These are phyloP conservation scores for Triticum urartu DNA, from an alignment of 176 grass and related monocot species.

Conservation along the genomic window DNA sequence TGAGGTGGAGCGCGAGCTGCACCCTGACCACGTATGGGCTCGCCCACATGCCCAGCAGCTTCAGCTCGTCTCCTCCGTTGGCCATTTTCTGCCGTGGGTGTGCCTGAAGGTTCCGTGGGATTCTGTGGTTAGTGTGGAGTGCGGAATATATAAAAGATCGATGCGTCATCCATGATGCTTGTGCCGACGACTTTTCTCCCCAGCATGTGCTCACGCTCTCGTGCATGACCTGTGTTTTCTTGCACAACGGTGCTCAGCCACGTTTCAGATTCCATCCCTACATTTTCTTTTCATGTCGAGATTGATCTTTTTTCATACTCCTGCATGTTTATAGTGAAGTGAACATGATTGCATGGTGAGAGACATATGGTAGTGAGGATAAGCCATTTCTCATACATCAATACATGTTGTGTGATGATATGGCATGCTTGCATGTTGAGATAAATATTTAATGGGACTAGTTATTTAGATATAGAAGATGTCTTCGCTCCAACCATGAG, in stretches of 20 bases:
- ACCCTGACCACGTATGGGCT: slow-evolving; percentile 32
- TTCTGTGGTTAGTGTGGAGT: neutral
- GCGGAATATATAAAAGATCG: neutral
- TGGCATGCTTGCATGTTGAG: too few relatives aligned
- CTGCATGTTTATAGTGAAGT: too few relatives aligned
- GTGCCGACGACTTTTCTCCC: neutral
- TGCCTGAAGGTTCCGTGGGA: neutral
- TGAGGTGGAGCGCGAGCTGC: slow-evolving; percentile 35
- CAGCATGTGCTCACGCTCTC: neutral
- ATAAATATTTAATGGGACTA: too few relatives aligned
- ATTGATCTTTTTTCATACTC: too few relatives aligned
- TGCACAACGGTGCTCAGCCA: neutral
- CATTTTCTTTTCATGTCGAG: too few relatives aligned
- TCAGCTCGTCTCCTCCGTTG: slow-evolving; percentile 10
- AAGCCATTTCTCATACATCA: too few relatives aligned
- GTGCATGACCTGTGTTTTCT: neutral
- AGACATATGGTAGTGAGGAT: too few relatives aligned
- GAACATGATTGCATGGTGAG: too few relatives aligned
- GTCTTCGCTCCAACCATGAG: too few relatives aligned
- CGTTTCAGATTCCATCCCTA: too few relatives aligned
- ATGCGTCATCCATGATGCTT: neutral
- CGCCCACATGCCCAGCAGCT: slow-evolving; percentile 32
- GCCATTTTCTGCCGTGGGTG: neutral
- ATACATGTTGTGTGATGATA: too few relatives aligned
- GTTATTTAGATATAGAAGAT: too few relatives aligned